Evolutionary conservation across 2,329 filamentous ascomycete species (phyloP), one percentile per base, ranked within the genome.

Genomic region (Paecilomyces sp.): DNA sequence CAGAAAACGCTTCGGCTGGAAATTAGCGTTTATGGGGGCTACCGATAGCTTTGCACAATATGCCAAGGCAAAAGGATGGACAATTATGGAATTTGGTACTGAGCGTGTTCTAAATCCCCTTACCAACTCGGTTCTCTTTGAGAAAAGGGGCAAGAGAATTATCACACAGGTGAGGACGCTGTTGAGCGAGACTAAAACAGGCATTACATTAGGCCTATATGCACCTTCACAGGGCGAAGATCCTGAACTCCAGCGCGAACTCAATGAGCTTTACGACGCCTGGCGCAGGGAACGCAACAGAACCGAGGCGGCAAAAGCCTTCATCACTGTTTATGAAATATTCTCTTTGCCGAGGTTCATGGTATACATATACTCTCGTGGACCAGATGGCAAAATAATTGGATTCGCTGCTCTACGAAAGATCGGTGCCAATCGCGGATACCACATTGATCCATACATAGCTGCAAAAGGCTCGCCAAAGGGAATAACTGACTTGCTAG

Each of bases 391-490:
- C 0, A 55, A 22, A 0, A 65, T 71, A 8, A 74, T 73, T 55
- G 76, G 76, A 0, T 76, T 78, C 52, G 75, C 75, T 0, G 76
- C 72, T 1, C 65, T 78, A 1, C 70, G 76, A 9, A 70, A 66
- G 18, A 65, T 78, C 11, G 73, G 74, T 25, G 67, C 68, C 4
- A 68, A 71, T 15, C 62, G 67, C 3, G 76, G 75, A 13, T 78
- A 77, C 58, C 76, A 78, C 57, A 59, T 78, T n/a, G 76, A 78
- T 54, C 76, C 76, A 0, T 77, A 68, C 58, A 70, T 77, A 18
- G 72, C 73, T 0, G 63, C 66, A 3, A 73, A 74, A 0, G 66
- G 65, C 0, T 70, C 73, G 3, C 70, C 72, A 0, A 73, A 68
- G 58, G 76, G 76, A 3, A 69, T 77, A 18, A 74, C 69, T 8